Conservation (phyloP, 106 monocot genomes). For the Chionographis japonica region DNA sequence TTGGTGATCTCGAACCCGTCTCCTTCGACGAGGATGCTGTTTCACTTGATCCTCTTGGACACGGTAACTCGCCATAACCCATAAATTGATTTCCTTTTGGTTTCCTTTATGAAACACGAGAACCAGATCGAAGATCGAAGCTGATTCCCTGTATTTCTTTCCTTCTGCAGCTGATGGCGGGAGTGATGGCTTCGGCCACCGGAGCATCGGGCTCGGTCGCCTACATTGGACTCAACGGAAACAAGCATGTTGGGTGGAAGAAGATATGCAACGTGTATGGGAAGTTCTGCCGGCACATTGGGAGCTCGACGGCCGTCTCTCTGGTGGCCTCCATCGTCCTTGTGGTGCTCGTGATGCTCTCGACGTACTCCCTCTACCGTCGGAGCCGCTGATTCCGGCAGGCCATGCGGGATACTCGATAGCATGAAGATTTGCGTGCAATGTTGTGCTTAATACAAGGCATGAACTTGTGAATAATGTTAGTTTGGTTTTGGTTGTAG, state of each 20-base stretch:
- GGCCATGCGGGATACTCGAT: too few species aligned
- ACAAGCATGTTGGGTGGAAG: slow-evolving; percentile 14
- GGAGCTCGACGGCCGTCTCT: slow-evolving; percentile 4
- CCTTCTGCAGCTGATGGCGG: slow-evolving; percentile 17
- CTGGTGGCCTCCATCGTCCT: slow-evolving; percentile 8
- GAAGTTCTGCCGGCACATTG: slow-evolving; percentile 27
- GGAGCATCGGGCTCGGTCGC: slow-evolving; percentile 18
- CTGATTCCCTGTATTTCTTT: background rate
- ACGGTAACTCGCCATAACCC: background rate
- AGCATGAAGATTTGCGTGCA: too few species aligned
- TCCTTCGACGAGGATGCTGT: too few species aligned
- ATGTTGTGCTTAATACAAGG: too few species aligned
- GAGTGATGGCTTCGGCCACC: slow-evolving; percentile 27
- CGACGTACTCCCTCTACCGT: slow-evolving; percentile 22
- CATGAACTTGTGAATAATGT: too few species aligned
- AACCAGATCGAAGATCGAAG: too few species aligned
- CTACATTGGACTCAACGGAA: slow-evolving; percentile 28
- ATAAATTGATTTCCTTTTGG: background rate
- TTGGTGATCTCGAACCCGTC: slow-evolving; percentile 9
- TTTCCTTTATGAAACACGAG: background rate
- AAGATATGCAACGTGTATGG: slow-evolving; percentile 21
- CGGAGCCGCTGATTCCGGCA: slow-evolving; percentile 8
- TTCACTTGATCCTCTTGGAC: too few species aligned
- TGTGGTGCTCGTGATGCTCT: slow-evolving; percentile 18
- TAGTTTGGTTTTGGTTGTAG: too few species aligned